Conservation (phyloP, 345 rosid species). For the Cochlearia excelsa region DNA sequence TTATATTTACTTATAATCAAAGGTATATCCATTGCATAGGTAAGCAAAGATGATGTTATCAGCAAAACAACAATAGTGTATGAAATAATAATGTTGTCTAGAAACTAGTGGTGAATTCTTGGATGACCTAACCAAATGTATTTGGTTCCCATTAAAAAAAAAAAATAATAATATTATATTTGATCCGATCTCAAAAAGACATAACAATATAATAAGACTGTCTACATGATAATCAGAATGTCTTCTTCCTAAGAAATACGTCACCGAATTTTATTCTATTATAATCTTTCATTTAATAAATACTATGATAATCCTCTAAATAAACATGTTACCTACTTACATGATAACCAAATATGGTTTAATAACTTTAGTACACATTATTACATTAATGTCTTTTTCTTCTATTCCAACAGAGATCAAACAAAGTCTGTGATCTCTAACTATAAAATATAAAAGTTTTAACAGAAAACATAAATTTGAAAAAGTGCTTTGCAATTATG, state of each 20-base stretch:
- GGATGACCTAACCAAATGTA: slow-evolving; percentile 33
- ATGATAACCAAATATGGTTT: too few species aligned
- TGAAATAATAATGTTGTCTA: slow-evolving; percentile 9
- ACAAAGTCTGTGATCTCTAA: slow-evolving; percentile 31
- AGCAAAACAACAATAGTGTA: neutral
- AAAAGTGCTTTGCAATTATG: neutral
- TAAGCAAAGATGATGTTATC: slow-evolving; percentile 14
- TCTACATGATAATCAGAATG: slow-evolving; percentile 6
- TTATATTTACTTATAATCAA: neutral
- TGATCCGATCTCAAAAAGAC: slow-evolving; percentile 25
- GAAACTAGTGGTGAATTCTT: slow-evolving; percentile 20
- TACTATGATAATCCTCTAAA: too few species aligned
- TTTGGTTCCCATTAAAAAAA: slow-evolving; percentile 20
- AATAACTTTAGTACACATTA: too few species aligned
- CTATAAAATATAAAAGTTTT: slow-evolving; percentile 17
- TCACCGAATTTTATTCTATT: neutral
- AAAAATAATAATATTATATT: neutral
- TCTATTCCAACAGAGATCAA: slow-evolving; percentile 24
- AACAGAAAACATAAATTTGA: neutral
- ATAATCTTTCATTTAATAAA: neutral
- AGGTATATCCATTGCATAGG: slow-evolving; percentile 3
- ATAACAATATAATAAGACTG: slow-evolving; percentile 22
- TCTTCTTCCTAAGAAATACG: neutral
- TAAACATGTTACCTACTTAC: too few species aligned
- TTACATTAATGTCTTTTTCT: neutral